Percentiles rank a stretch among this genome's conserved stretches.
Evolutionary conservation across 2,329 filamentous ascomycete species (phyloP).

Genomic region (Bipolaris bicolor): DNA sequence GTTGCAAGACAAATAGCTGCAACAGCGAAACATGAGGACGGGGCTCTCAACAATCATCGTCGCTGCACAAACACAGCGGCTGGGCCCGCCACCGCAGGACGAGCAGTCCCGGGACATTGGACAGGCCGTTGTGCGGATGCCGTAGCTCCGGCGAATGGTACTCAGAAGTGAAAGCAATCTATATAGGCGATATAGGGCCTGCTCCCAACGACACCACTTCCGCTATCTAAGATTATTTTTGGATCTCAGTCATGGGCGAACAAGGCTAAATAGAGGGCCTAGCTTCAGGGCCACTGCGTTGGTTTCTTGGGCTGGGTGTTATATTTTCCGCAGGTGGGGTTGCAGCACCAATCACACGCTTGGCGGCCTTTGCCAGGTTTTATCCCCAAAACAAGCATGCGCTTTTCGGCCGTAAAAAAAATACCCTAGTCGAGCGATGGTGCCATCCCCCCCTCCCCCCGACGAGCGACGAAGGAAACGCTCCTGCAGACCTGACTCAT

Average conservation of each 20-base stretch:
- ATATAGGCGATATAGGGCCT: slow-evolving; percentile 35
- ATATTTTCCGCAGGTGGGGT: slow-evolving; percentile 36
- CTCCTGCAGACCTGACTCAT: slow-evolving; percentile 33
- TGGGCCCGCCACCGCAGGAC: slow-evolving; percentile 26
- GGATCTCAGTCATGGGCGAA: slow-evolving; percentile 30
- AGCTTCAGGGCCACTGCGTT: slow-evolving; percentile 29
- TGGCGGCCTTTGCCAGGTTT: neutral
- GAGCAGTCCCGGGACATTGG: slow-evolving; percentile 23
- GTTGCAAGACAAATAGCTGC: neutral
- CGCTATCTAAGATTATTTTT: slow-evolving; percentile 40
- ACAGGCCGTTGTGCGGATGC: slow-evolving; percentile 30
- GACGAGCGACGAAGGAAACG: slow-evolving; percentile 30
- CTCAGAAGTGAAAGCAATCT: slow-evolving; percentile 44
- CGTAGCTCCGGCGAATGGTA: slow-evolving; percentile 37
- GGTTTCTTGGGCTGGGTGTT: slow-evolving; percentile 20
- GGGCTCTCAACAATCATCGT: slow-evolving; percentile 7
- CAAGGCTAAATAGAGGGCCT: slow-evolving; percentile 38
- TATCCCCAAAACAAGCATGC: slow-evolving; percentile 1
- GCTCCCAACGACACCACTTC: slow-evolving; percentile 45
- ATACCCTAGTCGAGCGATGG: slow-evolving; percentile 3
- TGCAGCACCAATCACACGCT: slow-evolving; percentile 1
- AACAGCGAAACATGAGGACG: neutral
- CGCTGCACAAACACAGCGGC: slow-evolving; percentile 23
- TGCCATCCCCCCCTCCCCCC: slow-evolving; percentile 15
- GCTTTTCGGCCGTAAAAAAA: slow-evolving; percentile 13